phyloP scores from a whole-genome alignment of 1,139 yeast genomes.

The Magnusiomyces suaveolens region DNA sequence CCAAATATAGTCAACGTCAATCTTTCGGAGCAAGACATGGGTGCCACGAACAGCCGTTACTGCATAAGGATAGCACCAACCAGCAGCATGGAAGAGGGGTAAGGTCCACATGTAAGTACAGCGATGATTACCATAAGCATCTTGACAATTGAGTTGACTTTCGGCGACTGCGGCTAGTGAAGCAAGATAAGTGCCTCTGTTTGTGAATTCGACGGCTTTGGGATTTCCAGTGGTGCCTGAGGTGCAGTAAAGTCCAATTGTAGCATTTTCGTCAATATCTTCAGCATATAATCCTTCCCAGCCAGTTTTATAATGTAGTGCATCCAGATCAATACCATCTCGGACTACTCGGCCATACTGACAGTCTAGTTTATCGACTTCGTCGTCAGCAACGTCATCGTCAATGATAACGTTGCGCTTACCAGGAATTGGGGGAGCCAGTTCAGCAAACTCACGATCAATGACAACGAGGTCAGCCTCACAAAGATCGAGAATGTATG shows the following conservation, averaged over 20 bases:
- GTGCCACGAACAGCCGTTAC: constrained; percentile 35
- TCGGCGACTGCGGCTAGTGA: constrained; percentile 31
- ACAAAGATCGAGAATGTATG: constrained; percentile 29
- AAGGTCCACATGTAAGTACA: constrained; percentile 34
- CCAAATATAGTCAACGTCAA: constrained; percentile 33
- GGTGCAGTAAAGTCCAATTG: constrained; percentile 42
- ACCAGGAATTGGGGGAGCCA: constrained; percentile 20
- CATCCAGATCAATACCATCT: constrained; percentile 21
- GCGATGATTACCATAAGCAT: constrained; percentile 24
- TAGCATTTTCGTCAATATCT: constrained; percentile 26
- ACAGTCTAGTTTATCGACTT: constrained; percentile 18
- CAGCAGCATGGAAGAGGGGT: constrained; percentile 36
- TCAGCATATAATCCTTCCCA: constrained; percentile 25
- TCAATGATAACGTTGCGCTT: constrained; percentile 24
- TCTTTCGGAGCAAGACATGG: constrained; percentile 32
- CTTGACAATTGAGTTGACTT: constrained; percentile 29
- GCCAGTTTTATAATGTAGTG: constrained; percentile 12
- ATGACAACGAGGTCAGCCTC: constrained; percentile 30
- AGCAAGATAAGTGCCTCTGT: constrained; percentile 34
- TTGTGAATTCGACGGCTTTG: constrained; percentile 61
- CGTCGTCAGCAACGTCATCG: constrained; percentile 24
- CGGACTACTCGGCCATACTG: constrained; percentile 24
- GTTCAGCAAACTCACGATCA: constrained; percentile 28
- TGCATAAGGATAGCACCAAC: constrained; percentile 35
- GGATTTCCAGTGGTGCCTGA: constrained; percentile 75